A percentile compares a stretch with the other conserved stretches of the same genome.
phyloP scores from a whole-genome alignment of 129 eudicot species.

The Arctium lappa region DNA sequence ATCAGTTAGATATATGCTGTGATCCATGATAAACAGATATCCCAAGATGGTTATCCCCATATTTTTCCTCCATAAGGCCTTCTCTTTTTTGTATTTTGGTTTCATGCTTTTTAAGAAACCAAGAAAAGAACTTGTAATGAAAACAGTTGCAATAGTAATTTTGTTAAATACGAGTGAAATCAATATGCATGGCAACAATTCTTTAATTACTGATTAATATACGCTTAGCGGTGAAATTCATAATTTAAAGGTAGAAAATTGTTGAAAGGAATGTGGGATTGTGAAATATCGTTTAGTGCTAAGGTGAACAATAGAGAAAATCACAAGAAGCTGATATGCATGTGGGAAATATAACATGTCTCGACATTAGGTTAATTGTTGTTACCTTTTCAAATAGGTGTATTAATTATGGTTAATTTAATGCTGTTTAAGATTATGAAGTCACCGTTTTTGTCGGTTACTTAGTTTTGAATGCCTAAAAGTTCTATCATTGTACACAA shows the following conservation, averaged over 20 bases:
- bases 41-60: neutral
- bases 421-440: neutral
- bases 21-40: neutral
- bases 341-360: neutral
- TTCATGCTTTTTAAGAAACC: neutral
- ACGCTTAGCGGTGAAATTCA: neutral
- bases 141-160: neutral
- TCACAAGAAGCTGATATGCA: neutral
- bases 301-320: neutral
- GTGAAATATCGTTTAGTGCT: neutral
- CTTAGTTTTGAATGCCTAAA: neutral
- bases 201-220: neutral
- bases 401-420: neutral
- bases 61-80: neutral
- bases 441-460: neutral
- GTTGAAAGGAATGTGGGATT: neutral
- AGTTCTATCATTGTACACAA: neutral
- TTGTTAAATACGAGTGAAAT: neutral
- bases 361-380: neutral
- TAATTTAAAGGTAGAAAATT: neutral
- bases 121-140: neutral
- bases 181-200: neutral
- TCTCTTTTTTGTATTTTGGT: neutral
- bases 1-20: neutral
- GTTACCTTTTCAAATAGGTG: neutral